Conservation (phyloP, 352 stramenopile species). For the Pythium aquatile region DNA sequence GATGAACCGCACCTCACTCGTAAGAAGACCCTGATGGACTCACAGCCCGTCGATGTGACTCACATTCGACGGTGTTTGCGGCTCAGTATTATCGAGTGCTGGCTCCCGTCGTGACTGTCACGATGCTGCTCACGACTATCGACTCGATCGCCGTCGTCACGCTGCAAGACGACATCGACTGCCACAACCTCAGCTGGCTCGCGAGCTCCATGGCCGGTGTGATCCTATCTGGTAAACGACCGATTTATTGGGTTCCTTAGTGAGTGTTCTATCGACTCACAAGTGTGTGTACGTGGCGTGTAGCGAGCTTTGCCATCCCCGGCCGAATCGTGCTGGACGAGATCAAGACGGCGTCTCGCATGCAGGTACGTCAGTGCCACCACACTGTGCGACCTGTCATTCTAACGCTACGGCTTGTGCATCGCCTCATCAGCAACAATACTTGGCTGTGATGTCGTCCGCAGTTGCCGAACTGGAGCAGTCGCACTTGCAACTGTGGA, state of each 20-base stretch:
- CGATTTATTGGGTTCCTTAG: not conserved
- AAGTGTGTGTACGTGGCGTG: not conserved
- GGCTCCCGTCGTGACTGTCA: constrained; percentile 43
- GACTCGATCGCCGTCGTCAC: constrained; percentile 48
- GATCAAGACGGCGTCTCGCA: constrained; percentile 47
- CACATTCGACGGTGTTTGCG: not conserved
- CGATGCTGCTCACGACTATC: constrained; percentile 55
- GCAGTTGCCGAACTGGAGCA: constrained; percentile 55
- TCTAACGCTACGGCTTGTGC: not conserved
- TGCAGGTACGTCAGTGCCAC: constrained; percentile 37
- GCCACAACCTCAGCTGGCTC: constrained; percentile 67
- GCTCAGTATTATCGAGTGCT: constrained; percentile 52
- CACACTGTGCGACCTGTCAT: not conserved
- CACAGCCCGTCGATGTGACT: not conserved
- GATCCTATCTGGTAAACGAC: constrained; percentile 47
- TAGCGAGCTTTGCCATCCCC: constrained; percentile 63
- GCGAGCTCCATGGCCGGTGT: constrained; percentile 59
- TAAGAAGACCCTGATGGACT: not conserved
- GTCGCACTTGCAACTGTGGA: constrained; percentile 67
- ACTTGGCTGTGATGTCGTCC: constrained; percentile 29
- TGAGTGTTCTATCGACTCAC: not conserved
- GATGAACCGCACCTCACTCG: constrained; percentile 34
- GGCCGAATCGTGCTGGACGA: constrained; percentile 59
- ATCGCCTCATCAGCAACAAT: constrained; percentile 33
- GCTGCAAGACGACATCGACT: constrained; percentile 55